Evolutionary conservation across 202 grass and related monocot genomes (phyloP), one percentile per base, ranked within the genome.

Genomic region (Saccharum hybrid): DNA sequence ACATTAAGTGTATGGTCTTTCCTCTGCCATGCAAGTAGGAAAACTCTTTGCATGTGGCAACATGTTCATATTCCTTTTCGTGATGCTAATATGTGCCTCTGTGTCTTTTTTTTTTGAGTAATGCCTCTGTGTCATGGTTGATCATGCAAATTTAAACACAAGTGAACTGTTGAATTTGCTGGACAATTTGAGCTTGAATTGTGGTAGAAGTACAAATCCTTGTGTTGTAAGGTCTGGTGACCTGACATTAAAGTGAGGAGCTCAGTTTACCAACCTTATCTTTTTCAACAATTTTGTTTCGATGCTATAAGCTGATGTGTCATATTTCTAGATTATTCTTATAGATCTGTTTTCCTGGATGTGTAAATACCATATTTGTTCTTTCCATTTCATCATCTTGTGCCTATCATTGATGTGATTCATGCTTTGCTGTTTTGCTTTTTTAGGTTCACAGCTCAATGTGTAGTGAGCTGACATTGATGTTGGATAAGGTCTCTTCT

Each of bases 401-500:
- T 74, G 31, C 56, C 23, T 76, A 30, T 49, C 54, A 4, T 74
- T 79, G 12, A 62, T 75, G 48, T 83, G 62, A 36, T 70, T 75
- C 19, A 83, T 57, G 14, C 37, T 74, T 28, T 33, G 52, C 41
- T 48, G 12, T 56, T 68, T 68, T 86, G 31, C 42, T 63, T 62
- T 87, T 56, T 87, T 81, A 98, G 96, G 91, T 93, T 77, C 86
- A 96, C 77, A 69, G 75, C 69, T 86, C 79, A 78, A 92, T 94
- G 74, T 96, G 93, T 77, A 74, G 11, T 65, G 81, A 91, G 60
- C 83, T 98, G 78, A 90, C 63, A 80, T 85, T 89, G 73, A 85
- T 98, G 77, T 70, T 98, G 71, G 87, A 98, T 76, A 98, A 74
- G 81, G 68, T 92, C 19, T 76, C 84, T 67, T 92, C 75, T 63